Conservation (phyloP, 2,329 filamentous ascomycete species). For the Hypoxylon rubiginosum region DNA sequence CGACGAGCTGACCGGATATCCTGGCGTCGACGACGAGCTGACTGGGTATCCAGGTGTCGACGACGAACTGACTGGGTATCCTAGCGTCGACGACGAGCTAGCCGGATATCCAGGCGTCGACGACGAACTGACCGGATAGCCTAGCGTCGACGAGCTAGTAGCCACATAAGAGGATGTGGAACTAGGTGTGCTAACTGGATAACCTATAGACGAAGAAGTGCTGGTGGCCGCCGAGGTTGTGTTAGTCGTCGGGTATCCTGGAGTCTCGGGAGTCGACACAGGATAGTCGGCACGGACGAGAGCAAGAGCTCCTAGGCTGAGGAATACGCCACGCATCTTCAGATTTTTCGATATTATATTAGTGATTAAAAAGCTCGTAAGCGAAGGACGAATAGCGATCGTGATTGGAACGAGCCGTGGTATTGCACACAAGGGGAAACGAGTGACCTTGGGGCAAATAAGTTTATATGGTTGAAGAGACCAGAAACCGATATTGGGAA, state of each 20-base stretch:
- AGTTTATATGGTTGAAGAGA: constrained; percentile 31
- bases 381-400: constrained; percentile 30
- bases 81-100: background rate
- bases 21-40: background rate
- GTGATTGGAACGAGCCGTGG: constrained; percentile 22
- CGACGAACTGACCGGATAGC: no score
- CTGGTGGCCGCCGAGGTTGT: constrained; percentile 12
- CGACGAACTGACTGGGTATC: constrained; percentile 5
- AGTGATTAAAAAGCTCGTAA: constrained; percentile 29
- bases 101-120: background rate
- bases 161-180: background rate
- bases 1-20: background rate
- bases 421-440: constrained; percentile 36
- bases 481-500: constrained; percentile 16
- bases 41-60: background rate
- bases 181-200: background rate
- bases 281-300: constrained; percentile 39
- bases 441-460: constrained; percentile 40
- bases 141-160: no score
- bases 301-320: constrained; percentile 42
- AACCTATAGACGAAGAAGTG: constrained; percentile 1
- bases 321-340: constrained; percentile 41
- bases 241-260: constrained; percentile 15
- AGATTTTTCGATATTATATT: constrained; percentile 33
- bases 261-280: constrained; percentile 21